Evolutionary conservation across 192 early-diverging fungal genomes (phyloP), one percentile per base, ranked within the genome.

Genomic region (Funneliformis geosporum): DNA sequence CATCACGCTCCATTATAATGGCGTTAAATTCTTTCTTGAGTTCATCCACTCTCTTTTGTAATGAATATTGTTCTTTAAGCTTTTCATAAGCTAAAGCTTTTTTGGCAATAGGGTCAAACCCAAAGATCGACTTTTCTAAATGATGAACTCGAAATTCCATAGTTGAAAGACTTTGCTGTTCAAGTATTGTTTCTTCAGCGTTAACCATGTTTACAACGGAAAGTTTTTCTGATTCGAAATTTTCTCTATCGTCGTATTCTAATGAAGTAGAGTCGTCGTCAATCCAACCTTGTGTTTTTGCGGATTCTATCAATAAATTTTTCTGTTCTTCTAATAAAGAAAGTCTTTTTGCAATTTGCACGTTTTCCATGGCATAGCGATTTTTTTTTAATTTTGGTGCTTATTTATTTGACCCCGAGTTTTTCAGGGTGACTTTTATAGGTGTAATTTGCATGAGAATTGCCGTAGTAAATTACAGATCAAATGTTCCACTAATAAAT

Each of bases 1-100:
- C 73, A 75, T 85, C 60, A 84, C 79, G 44, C 38, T 85, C 60
- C 82, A 76, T 38, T 76, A 86, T 33, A 80, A 73, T 47, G 27
- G 50, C 60, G 1, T 86, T 39, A 6, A 86, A 69, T 50, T 81
- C 79, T 38, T 80, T 84, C 64, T 80, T 47, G 27, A 86, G 38
- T 18, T 74, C 70, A 27, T 75, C 67, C 0, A 80, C 59, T 44
- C 81, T 75, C 14, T 73, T 80, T n/a, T 69, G 55, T 50, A 82
- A 46, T 4, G 71, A 23, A 38, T 67, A 8, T 43, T 64, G 50
- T 25, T 66, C 43, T 43, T 77, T 65, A 21, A 47, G 47, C 23
- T 67, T 67, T 28, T 77, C 64, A 39, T 77, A 12, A 18, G 14
- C 33, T 25, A 25, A 44, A 11, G 73, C 73, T 67, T 77, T 66